Evolutionary conservation across 768 basidiomycete species (phyloP).

Genomic region (Agrocybe pediades): DNA sequence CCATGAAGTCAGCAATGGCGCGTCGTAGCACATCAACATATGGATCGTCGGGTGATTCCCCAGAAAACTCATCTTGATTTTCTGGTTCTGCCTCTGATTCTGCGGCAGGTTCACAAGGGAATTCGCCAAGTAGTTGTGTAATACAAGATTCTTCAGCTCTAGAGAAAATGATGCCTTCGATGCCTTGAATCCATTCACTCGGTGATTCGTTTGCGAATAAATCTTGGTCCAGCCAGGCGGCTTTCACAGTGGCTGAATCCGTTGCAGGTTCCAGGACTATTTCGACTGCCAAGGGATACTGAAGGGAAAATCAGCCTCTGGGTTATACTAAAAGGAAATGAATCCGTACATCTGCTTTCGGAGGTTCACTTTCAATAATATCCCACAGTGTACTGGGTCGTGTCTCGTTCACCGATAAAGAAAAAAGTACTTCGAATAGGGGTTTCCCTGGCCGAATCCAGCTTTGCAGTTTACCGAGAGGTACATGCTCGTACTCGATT

Average conservation of each 20-base stretch:
- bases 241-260: conserved; percentile 25
- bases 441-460: conserved; percentile 33
- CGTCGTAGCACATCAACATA: conserved; percentile 15
- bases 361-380: conserved; percentile 29
- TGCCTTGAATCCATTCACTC: conserved; percentile 19
- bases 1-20: conserved; percentile 28
- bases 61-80: background rate
- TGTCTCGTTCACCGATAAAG: conserved; percentile 26
- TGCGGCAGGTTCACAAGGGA: background rate
- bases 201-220: conserved; percentile 7
- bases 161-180: conserved; percentile 22
- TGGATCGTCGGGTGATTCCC: conserved; percentile 11
- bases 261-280: conserved; percentile 25
- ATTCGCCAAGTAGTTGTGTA: conserved; percentile 1
- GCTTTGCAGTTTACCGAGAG: conserved; percentile 30
- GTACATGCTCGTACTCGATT: conserved; percentile 32
- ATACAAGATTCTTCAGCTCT: conserved; percentile 11
- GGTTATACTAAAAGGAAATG: background rate
- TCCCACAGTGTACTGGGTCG: conserved; percentile 23
- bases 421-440: conserved; percentile 33
- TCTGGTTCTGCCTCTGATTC: background rate
- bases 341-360: conserved; percentile 31
- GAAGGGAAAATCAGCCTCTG: background rate
- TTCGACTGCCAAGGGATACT: conserved; percentile 35
- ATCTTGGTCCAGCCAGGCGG: conserved; percentile 24